Evolutionary conservation across 2,329 filamentous ascomycete genomes (phyloP), one percentile per base, ranked within the genome.

Genomic region (Ophiocordyceps camponoti-saundersi): DNA sequence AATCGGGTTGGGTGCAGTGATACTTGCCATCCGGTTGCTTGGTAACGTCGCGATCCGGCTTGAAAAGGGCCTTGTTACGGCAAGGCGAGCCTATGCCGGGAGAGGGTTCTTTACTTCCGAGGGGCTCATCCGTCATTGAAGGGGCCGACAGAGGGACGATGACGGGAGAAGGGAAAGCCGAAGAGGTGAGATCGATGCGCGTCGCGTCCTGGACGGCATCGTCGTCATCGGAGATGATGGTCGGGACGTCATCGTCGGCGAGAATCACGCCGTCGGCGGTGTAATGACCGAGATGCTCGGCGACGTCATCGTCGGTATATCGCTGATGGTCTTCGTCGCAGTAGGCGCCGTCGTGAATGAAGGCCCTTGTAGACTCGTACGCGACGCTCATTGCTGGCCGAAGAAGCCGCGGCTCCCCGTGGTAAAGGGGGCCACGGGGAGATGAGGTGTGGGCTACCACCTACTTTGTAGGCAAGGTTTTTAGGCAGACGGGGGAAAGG

Each of bases 1-100:
- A 95, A 48, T 82, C 79, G 0, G 72, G 64, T 53, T 79, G 77
- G 16, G 77, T 78, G 63, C 90, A 95, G 48, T 80, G 73, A 56
- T 81, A 92, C 57, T 85, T 81, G n/a, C 84, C 84, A 22, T 85
- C 73, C 1, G 68, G 60, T 53, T 87, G 87, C 62, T 79, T 79
- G 4, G 65, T 65, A 0, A 71, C 69, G 39, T 72, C 64, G 30
- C 78, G 72, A 29, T 75, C 69, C 0, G 77, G 78, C 54, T 81
- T 81, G 3, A 69, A 64, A 15, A 80, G 73, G 3, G 71, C 62
- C 58, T 76, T 77, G 52, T 65, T 62, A 22, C 73, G 11, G 60
- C 58, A 55, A 13, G 61, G 59, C n/a, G 63, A 65, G 5, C 53
- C 57, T 2, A 54, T 52, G 12, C 50, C 53, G 1, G 59, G 62